Evolutionary conservation across 306 rosid species (phyloP).

Genomic region (Cucurbita pepo): DNA sequence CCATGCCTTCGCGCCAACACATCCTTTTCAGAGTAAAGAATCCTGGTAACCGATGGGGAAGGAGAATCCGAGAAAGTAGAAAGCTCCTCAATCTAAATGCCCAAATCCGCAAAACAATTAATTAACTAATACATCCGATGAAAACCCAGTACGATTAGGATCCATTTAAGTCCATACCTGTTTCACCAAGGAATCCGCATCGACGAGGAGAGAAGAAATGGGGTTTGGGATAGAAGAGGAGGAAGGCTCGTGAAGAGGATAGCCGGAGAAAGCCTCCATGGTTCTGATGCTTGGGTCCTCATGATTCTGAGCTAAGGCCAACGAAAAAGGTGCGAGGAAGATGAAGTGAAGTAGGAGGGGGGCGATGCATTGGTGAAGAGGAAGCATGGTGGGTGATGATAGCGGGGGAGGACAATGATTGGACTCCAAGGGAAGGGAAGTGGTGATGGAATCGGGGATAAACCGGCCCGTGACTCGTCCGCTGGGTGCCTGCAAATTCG

Average conservation of each 20-base stretch:
- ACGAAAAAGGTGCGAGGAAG: conserved; percentile 13
- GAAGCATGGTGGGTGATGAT: conserved; percentile 13
- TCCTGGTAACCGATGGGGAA: conserved; percentile 84
- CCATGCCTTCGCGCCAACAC: conserved; percentile 61
- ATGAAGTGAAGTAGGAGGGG: conserved; percentile 9
- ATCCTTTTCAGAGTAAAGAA: conserved; percentile 73
- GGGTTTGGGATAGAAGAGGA: conserved; percentile 11
- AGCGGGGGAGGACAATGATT: background rate
- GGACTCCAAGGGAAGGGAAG: background rate
- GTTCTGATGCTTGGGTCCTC: conserved; percentile 59
- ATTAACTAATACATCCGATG: background rate
- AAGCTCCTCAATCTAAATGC: conserved; percentile 65
- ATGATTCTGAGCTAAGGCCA: conserved; percentile 25
- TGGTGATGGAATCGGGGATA: background rate
- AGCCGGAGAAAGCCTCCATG: conserved; percentile 82
- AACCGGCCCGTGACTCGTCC: background rate
- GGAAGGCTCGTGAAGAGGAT: conserved; percentile 47
- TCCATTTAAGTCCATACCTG: conserved; percentile 28
- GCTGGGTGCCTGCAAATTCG: background rate
- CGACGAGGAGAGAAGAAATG: conserved; percentile 38
- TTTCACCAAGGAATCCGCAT: conserved; percentile 48
- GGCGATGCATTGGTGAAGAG: background rate
- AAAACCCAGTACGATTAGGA: background rate
- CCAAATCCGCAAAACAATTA: conserved; percentile 4
- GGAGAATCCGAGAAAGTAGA: conserved; percentile 67